Percentiles rank a stretch among this genome's conserved stretches.
Evolutionary conservation across 2,329 filamentous ascomycete species (phyloP).

Genomic region (Purpureocillium takamizusanense): DNA sequence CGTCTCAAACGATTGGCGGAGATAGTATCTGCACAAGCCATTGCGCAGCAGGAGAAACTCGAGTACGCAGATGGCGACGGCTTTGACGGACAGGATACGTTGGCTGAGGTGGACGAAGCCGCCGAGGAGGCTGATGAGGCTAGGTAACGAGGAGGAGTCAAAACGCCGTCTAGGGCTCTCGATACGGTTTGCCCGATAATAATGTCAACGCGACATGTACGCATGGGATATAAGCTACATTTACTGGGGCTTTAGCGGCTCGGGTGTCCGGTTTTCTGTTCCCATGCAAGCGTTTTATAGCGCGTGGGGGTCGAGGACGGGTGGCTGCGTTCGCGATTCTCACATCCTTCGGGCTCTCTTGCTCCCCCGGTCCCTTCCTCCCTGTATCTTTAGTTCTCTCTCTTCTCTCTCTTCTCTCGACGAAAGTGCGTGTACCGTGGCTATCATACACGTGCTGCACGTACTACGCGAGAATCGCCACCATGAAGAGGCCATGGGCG

Average conservation of each 20-base stretch:
- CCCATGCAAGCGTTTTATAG: neutral
- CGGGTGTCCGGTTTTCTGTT: neutral
- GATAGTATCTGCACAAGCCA: constrained; percentile 93
- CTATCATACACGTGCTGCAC: no score
- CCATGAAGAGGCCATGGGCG: no score
- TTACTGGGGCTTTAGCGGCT: neutral
- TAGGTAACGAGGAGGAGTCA: neutral
- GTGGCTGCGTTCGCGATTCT: no score
- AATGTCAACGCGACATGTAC: neutral
- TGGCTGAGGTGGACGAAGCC: constrained; percentile 42
- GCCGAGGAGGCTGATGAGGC: constrained; percentile 9
- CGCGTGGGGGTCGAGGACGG: no score
- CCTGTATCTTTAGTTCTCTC: no score
- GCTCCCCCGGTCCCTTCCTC: no score
- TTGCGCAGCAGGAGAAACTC: constrained; percentile 86
- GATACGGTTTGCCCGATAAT: no score
- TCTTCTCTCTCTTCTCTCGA: no score
- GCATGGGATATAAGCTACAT: neutral
- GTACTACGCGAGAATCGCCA: no score
- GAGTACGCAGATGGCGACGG: constrained; percentile 41
- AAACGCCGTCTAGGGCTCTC: neutral
- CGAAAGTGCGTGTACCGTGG: no score
- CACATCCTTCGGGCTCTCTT: no score
- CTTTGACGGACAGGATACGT: constrained; percentile 40
- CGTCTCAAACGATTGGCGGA: constrained; percentile 93